These are phyloP conservation scores for Pseudisothecium myosuroides DNA, from an alignment of 225 moss, liverwort and hornwort species.

Conservation along the genomic window DNA sequence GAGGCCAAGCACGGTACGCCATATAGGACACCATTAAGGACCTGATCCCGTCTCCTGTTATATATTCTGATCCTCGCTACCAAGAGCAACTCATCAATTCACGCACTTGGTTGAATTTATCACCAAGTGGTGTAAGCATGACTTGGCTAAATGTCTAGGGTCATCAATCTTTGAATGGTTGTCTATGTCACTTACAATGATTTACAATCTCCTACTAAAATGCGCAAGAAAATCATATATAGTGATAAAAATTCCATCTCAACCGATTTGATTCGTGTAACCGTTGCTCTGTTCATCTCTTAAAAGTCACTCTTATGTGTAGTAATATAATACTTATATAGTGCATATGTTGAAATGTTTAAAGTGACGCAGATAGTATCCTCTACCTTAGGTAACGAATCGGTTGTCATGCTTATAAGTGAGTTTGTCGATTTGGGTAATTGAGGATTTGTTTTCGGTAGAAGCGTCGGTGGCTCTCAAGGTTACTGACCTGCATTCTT, in stretches of 20 bases:
- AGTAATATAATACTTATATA: neutral
- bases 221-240: neutral
- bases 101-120: neutral
- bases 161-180: neutral
- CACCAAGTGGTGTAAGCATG: neutral
- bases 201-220: neutral
- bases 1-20: slow-evolving; percentile 63
- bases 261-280: neutral
- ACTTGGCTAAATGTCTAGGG: neutral
- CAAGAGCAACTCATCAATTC: neutral
- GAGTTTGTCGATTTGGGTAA: too few species aligned
- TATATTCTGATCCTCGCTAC: neutral
- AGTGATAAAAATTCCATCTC: neutral
- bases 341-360: neutral
- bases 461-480: neutral
- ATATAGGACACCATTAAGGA: neutral
- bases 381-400: neutral
- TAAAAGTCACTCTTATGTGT: neutral
- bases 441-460: too few species aligned
- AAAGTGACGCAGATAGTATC: neutral
- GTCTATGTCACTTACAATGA: neutral
- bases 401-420: neutral
- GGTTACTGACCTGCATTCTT: neutral
- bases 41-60: too few species aligned
- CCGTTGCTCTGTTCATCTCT: neutral